Conservation (phyloP, 73 alveolate species). For the Paramecium biaurelia region DNA sequence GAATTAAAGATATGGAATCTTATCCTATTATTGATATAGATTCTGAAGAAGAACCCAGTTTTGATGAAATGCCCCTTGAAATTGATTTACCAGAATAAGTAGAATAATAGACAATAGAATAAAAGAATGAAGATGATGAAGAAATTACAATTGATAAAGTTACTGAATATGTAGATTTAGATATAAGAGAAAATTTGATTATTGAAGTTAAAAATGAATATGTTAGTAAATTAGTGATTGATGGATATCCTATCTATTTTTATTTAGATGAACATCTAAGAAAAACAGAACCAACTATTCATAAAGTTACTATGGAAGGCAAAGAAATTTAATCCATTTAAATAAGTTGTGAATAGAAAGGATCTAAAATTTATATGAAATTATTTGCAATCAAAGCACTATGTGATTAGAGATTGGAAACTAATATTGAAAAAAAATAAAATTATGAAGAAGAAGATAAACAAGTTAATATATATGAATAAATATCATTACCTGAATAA, state of each 20-base stretch:
- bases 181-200: not conserved
- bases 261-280: not conserved
- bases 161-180: not conserved
- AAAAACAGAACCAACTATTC: not conserved
- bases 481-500: not conserved
- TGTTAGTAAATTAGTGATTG: conserved; percentile 9
- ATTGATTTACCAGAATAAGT: conserved; percentile 22
- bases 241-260: conserved; percentile 13
- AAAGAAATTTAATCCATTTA: conserved; percentile 19
- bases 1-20: not conserved
- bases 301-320: conserved; percentile 23
- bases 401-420: conserved; percentile 34
- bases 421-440: not conserved
- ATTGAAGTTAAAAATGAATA: conserved; percentile 36
- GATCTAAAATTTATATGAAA: conserved; percentile 23
- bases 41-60: conserved; percentile 45
- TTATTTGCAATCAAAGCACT: conserved; percentile 15
- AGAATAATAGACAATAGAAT: not conserved
- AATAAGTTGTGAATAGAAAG: not conserved
- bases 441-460: conserved; percentile 1
- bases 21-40: not conserved
- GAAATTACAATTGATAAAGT: conserved; percentile 14
- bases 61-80: conserved; percentile 44
- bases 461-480: not conserved
- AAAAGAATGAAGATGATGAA: conserved; percentile 23